Conservation (phyloP, 768 basidiomycete species). For the Mycena belliarum region DNA sequence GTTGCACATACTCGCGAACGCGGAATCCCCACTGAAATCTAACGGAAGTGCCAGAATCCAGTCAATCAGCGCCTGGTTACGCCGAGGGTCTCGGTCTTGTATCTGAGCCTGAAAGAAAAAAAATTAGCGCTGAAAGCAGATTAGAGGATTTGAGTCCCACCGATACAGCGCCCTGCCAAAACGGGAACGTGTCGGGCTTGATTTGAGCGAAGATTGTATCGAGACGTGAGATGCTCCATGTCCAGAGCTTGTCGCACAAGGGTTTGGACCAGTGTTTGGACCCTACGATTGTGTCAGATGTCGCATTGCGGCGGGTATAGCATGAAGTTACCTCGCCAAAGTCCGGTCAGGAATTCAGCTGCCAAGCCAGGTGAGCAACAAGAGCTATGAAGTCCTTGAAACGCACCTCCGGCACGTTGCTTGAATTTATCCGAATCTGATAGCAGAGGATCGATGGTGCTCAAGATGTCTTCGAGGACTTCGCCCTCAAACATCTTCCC, state of each 20-base stretch:
- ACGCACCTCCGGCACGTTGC: slow-evolving; percentile 77
- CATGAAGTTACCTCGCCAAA: slow-evolving; percentile 64
- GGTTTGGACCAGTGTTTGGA: slow-evolving; percentile 81
- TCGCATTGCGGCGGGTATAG: not conserved
- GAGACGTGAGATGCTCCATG: slow-evolving; percentile 66
- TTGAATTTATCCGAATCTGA: slow-evolving; percentile 77
- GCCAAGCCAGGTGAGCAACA: slow-evolving; percentile 2
- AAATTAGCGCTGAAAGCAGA: not conserved
- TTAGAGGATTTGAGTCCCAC: slow-evolving; percentile 41
- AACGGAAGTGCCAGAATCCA: slow-evolving; percentile 77
- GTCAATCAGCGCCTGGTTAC: slow-evolving; percentile 68
- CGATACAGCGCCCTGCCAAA: slow-evolving; percentile 74
- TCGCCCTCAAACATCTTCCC: slow-evolving; percentile 67
- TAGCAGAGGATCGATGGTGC: slow-evolving; percentile 60
- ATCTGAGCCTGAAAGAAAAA: slow-evolving; percentile 46
- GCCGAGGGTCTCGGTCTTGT: slow-evolving; percentile 75
- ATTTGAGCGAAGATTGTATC: slow-evolving; percentile 69
- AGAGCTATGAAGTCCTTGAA: not conserved
- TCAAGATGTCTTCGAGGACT: slow-evolving; percentile 52
- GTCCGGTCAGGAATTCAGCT: slow-evolving; percentile 63
- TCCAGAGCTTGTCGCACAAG: slow-evolving; percentile 60
- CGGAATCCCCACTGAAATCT: slow-evolving; percentile 84
- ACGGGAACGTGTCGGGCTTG: slow-evolving; percentile 79
- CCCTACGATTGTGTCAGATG: slow-evolving; percentile 40
- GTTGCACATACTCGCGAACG: slow-evolving; percentile 71